Percentiles rank a stretch among this genome's conserved stretches.
Conservation (phyloP, 83 land plant species). For the Thuja plicata region DNA sequence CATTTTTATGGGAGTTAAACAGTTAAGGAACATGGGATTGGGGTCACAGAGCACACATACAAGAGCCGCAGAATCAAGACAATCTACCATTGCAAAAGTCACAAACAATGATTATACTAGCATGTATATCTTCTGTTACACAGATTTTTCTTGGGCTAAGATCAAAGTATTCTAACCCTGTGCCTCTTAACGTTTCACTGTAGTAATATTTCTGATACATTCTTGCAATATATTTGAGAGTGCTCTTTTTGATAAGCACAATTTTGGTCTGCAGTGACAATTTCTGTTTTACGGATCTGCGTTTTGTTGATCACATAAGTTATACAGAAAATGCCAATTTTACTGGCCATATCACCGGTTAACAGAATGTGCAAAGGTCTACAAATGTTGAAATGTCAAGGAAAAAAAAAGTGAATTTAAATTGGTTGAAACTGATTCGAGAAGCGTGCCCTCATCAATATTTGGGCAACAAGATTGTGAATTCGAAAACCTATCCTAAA, state of each 20-base stretch:
- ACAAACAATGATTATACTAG: not conserved
- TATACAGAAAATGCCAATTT: too few species aligned
- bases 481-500: not conserved
- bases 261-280: not conserved
- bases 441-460: not conserved
- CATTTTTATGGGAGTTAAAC: too few species aligned
- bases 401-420: too few species aligned
- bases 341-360: not conserved
- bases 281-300: not conserved
- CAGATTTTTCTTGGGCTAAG: not conserved
- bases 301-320: not conserved
- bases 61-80: not conserved
- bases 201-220: too few species aligned
- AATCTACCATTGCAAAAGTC: not conserved
- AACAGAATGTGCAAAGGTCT: not conserved
- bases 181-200: not conserved
- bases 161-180: not conserved
- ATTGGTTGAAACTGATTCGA: not conserved
- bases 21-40: too few species aligned
- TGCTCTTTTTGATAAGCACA: not conserved
- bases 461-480: not conserved
- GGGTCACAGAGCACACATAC: not conserved
- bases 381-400: not conserved
- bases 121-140: too few species aligned
- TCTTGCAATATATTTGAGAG: not conserved